A percentile compares a stretch with the other conserved stretches of the same genome.
Conservation (phyloP, 73 alveolate genomes). For the Symbiodinium pilosum region DNA sequence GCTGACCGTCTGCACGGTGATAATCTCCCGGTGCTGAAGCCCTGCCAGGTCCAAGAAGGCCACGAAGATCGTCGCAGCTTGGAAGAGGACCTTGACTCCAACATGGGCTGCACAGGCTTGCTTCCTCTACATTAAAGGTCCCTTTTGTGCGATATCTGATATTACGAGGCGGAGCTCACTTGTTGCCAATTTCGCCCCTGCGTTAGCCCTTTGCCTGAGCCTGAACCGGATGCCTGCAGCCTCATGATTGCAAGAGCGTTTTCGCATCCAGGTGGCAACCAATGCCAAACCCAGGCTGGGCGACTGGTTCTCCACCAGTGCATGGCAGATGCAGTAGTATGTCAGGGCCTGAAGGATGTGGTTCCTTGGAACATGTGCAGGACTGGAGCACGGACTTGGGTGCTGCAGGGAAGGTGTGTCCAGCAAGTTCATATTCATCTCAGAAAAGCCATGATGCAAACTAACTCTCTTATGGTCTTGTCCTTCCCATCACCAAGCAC, state of each 20-base stretch:
- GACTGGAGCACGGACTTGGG: not conserved
- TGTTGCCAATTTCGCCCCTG: too few relatives aligned
- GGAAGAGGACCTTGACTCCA: constrained; percentile 88
- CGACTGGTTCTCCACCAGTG: constrained; percentile 88
- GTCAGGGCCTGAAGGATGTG: constrained; percentile 80
- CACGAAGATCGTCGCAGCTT: constrained; percentile 61
- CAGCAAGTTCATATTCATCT: not conserved
- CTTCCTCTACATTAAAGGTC: too few relatives aligned
- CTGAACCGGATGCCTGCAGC: too few relatives aligned
- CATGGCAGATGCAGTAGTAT: constrained; percentile 93
- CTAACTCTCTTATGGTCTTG: too few relatives aligned
- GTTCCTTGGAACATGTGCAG: constrained; percentile 7
- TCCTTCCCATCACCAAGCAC: too few relatives aligned
- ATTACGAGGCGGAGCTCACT: too few relatives aligned
- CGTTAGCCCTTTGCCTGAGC: too few relatives aligned
- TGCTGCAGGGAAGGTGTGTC: not conserved
- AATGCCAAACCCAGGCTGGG: constrained; percentile 60
- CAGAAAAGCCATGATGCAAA: too few relatives aligned
- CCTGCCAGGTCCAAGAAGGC: constrained; percentile 89
- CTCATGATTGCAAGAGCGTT: too few relatives aligned
- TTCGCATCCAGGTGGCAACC: constrained; percentile 57
- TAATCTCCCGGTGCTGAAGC: constrained; percentile 83
- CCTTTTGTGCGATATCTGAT: too few relatives aligned
- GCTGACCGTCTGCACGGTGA: constrained; percentile 79
- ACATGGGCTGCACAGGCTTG: too few relatives aligned